phyloP scores from a whole-genome alignment of 2,329 filamentous ascomycete species.

The Aspergillus pseudoterreus region DNA sequence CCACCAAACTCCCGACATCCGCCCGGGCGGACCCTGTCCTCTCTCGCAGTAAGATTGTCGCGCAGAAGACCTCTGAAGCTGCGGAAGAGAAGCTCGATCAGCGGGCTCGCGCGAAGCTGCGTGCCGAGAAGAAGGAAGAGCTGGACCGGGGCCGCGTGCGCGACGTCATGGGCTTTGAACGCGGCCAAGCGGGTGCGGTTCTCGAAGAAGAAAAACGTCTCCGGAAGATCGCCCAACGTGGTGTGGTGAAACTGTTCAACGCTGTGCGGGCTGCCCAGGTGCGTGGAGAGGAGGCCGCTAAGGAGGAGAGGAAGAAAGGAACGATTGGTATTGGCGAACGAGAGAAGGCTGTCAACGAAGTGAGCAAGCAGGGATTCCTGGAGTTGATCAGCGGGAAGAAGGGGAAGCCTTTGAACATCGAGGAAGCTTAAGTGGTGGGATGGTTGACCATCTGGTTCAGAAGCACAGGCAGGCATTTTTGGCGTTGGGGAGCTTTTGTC shows the following conservation, averaged over 20 bases:
- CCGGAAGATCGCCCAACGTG: constrained; percentile 83
- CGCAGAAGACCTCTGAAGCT: constrained; percentile 66
- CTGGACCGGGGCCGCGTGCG: constrained; percentile 83
- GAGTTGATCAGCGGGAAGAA: constrained; percentile 71
- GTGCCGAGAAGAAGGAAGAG: constrained; percentile 73
- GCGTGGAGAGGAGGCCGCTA: constrained; percentile 72
- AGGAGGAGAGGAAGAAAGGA: constrained; percentile 63
- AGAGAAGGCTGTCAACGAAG: constrained; percentile 87
- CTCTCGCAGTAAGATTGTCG: constrained; percentile 72
- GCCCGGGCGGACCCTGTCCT: constrained; percentile 89
- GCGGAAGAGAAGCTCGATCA: constrained; percentile 75
- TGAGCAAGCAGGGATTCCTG: constrained; percentile 95
- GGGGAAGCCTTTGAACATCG: constrained; percentile 46
- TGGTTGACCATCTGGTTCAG: constrained; percentile 5
- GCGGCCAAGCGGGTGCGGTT: constrained; percentile 50
- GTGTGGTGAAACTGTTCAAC: constrained; percentile 95
- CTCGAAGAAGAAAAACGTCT: constrained; percentile 72
- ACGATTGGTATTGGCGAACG: constrained; percentile 74
- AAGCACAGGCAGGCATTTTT: constrained; percentile 33
- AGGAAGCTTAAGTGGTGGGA: constrained; percentile 36
- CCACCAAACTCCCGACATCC: constrained; percentile 77
- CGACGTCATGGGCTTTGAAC: constrained; percentile 70
- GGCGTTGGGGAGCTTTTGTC: constrained; percentile 11
- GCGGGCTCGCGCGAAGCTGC: constrained; percentile 73
- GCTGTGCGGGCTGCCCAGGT: constrained; percentile 91